Base-by-base conservation (phyloP, 2,329 filamentous ascomycete species). In the Phaeoacremonium minimum region DNA sequence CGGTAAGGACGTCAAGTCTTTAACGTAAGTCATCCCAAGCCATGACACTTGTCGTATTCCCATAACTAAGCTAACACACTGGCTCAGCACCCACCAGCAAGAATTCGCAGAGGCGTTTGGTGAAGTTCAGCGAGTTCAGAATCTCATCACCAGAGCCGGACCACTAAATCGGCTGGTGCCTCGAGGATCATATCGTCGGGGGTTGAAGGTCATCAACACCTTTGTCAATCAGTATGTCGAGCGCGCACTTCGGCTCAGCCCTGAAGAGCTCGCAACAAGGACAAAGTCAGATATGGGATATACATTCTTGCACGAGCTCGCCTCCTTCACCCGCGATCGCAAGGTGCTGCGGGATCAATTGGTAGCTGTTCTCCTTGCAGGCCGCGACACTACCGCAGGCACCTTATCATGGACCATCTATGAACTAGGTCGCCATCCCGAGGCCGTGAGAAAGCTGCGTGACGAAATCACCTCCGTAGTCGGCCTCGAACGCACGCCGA, bases 251-350 rank as follows among this genome's bases (percentile, higher is more conserved):
- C 69, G 69, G 5, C 72, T 95, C 20, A 77, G 75, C 3, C 74
- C 77, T 0, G 77, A 79, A 19, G 86, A 95, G 57, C 75, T 94
- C 2, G 78, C 82, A 33, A 72, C 79, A 42, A 87, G 85, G 62
- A 76, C 75, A 38, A 88, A 86, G 53, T 77, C 77, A 7, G 84
- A 86, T 53, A 66, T 74, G 44, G 75, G 73, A 32, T 90, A 93
- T 60, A 94, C 85, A 2, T 95, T 96, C 64, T 74, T 95, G 15
- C 85, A 95, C 60, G 85, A 87, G 18, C 75, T 96, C 3, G 87
- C 88, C 30, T 72, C 74, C 28, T 90, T 87, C 64, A 95, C 89
- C 1, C 79, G 85, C 20, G 77, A 84, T 52, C 69, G 70, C 38
- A 75, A 71, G 36, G 75, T 88, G 4, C 73, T 96, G 12, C 85